Percentiles rank a stretch among this genome's conserved stretches.
Conservation (phyloP, 148 eudicot species). For the Cornus controversa region DNA sequence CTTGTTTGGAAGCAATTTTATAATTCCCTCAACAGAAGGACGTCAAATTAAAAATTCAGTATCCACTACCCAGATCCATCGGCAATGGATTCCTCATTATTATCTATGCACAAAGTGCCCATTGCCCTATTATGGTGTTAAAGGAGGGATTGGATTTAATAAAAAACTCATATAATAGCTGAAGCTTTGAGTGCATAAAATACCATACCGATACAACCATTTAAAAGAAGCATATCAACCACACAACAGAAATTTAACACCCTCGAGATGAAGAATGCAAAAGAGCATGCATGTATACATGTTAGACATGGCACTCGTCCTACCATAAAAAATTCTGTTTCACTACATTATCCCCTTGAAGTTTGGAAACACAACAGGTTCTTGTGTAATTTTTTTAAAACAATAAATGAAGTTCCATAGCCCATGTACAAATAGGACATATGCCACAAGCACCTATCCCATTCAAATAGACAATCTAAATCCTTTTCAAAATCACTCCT, state of each 20-base stretch:
- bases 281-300: too few relatives aligned
- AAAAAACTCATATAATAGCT: too few relatives aligned
- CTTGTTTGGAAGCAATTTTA: neutral
- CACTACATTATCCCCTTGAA: neutral
- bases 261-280: too few relatives aligned
- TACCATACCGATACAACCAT: too few relatives aligned
- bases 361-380: neutral
- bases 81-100: neutral
- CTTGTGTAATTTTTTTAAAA: neutral
- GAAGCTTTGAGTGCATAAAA: too few relatives aligned
- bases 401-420: too few relatives aligned
- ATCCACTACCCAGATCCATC: too few relatives aligned
- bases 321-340: neutral
- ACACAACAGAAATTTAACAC: too few relatives aligned
- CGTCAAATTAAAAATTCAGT: too few relatives aligned
- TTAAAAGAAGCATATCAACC: too few relatives aligned
- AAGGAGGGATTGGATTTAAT: neutral
- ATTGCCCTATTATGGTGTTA: neutral
- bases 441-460: neutral
- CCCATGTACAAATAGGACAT: neutral
- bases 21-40: neutral
- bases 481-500: too few relatives aligned
- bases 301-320: too few relatives aligned
- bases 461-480: neutral
- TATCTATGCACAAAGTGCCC: neutral